Evolutionary conservation across 768 basidiomycete genomes (phyloP), one percentile per base, ranked within the genome.

Genomic region (Glaciozyma antarctica): DNA sequence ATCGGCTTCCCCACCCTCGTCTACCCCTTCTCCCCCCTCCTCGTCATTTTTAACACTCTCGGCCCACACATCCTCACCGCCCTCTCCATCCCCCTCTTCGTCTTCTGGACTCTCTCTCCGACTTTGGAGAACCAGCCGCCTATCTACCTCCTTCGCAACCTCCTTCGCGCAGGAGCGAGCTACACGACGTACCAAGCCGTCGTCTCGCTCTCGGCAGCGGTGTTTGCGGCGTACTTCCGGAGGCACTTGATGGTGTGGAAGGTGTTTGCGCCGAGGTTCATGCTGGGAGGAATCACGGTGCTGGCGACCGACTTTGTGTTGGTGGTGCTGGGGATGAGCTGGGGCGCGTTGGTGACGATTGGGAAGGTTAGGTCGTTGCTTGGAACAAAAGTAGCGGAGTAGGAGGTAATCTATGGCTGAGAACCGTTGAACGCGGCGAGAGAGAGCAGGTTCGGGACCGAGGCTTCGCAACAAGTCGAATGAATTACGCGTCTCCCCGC

Each of bases 261-360:
- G 78, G 86, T 98, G 5, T 99, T 97, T 73, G 94, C 93, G 45
- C 95, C 95, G 67, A 78, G 94, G 67, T 95, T 93, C 75, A 93
- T 97, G 86, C 75, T 83, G 21, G 88, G 82, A 0, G 89, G 83
- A 0, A 72, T 84, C 5, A 81, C 82, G 34, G 75, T 94, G 44
- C 49, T 90, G 6, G 82, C 82, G 2, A 83, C 89, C 3, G 94
- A 98, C 77, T 44, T 85, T 0, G 86, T 80, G 0, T 77, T 87
- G 19, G 26, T 69, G 10, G 15, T 59, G 22, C 44, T 55, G 3
- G 67, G 62, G 10, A 67, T 71, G 62, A 62, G 17, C 22, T 68
- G 67, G 67, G 70, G 60, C 5, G 70, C 62, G 45, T 28, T 38
- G n/a, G 64, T 55, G 1, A 44, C 44, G 21, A 4, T 67, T 10